Percentiles rank a stretch among this genome's conserved stretches.
Conservation (phyloP, 2,329 filamentous ascomycete genomes). For the Fusarium sp. region DNA sequence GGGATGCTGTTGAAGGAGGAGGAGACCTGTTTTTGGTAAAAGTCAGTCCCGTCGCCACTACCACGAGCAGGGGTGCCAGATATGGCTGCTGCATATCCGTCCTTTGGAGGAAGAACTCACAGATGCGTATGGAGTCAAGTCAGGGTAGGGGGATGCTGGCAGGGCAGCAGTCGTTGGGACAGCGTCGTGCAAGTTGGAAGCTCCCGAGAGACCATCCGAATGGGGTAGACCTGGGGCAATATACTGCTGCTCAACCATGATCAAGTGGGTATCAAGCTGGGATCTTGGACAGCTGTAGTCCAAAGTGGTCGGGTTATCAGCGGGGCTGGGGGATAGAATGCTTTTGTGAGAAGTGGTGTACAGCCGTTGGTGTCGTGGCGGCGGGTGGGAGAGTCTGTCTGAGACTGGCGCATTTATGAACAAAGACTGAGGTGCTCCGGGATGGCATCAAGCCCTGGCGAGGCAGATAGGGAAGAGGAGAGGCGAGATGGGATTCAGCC, state of each 20-base stretch:
- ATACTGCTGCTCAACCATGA: slow-evolving; percentile 53
- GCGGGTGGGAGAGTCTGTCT: slow-evolving; percentile 31
- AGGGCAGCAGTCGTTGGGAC: slow-evolving; percentile 38
- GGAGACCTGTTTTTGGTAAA: slow-evolving; percentile 32
- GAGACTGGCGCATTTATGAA: slow-evolving; percentile 45
- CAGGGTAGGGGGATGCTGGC: slow-evolving; percentile 44
- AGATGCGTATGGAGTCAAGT: slow-evolving; percentile 47
- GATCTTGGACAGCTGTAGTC: slow-evolving; percentile 39
- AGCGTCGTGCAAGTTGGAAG: slow-evolving; percentile 43
- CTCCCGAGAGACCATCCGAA: slow-evolving; percentile 46
- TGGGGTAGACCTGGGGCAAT: slow-evolving; percentile 50
- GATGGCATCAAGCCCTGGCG: slow-evolving; percentile 30
- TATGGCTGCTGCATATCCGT: background rate
- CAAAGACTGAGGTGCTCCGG: slow-evolving; percentile 25
- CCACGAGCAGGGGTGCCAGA: background rate
- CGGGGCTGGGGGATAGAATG: slow-evolving; percentile 28
- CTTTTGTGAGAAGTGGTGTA: slow-evolving; percentile 28
- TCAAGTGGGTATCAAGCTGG: slow-evolving; percentile 42
- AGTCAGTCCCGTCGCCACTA: slow-evolving; percentile 13
- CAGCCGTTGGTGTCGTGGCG: slow-evolving; percentile 32
- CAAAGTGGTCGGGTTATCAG: slow-evolving; percentile 35
- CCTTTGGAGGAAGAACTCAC: slow-evolving; percentile 42
- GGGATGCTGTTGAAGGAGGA: slow-evolving; percentile 48
- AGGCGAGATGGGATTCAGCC: slow-evolving; percentile 41
- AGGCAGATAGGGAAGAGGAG: slow-evolving; percentile 41